Evolutionary conservation across 1,139 yeast genomes (phyloP), one percentile per base, ranked within the genome.

Genomic region (Ogataea hybrid): DNA sequence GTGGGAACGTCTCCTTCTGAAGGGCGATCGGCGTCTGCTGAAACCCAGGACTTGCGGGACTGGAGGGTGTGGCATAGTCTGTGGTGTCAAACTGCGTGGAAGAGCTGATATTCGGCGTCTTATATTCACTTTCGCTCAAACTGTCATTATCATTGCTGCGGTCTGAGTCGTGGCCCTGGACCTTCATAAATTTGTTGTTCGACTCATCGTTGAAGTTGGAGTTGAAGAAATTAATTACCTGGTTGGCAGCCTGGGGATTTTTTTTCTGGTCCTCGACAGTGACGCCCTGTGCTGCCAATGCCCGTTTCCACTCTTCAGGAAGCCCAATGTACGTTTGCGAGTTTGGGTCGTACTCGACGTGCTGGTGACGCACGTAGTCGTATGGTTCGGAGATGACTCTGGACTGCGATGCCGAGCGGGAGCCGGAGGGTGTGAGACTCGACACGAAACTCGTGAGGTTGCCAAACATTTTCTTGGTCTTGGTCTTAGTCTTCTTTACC

Each of bases 321-420:
- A 90, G 71, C 2, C 96, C 97, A 2, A 92, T 85, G 57, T 84
- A 90, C 44, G 86, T 82, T 8, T 96, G 96, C 25, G 92, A 83
- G 53, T 80, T 83, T 21, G 73, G 66, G 62, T 90, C 92, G 46
- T 85, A 83, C 17, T 96, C 97, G 10, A 92, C 97, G 63, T 92
- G 97, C 3, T 95, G 88, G 31, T 88, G 85, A 59, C 89, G 96
- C 56, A 87, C 84, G 23, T 95, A 86, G 58, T 87, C 89, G 62
- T 84, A 88, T 0, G 97, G 97, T 1, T 89, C 83, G 28, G 95
- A 85, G 39, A 92, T 89, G 53, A 81, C 82, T 64, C 84, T 69
- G 42, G 72, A 46, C 56, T 67, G 43, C 53, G 72, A 59, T 3
- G 64, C 53, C 1, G 27, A 53, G 43, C 41, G 61, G 52, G 44